Evolutionary conservation across 257 asterid species (phyloP).

Genomic region (Solanum habrochaites): DNA sequence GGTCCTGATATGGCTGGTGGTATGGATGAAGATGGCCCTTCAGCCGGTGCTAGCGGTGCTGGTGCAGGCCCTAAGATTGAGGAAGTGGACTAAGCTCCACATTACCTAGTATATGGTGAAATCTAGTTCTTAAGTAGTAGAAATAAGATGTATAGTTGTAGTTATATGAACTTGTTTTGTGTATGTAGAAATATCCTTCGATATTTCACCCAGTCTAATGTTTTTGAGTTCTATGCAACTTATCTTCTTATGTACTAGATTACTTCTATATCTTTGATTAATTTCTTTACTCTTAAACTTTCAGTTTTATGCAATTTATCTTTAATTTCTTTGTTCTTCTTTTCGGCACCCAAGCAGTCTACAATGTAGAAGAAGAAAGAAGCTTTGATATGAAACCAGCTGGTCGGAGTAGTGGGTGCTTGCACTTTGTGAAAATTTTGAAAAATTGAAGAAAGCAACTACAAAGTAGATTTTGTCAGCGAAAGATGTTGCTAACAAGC

Average conservation of each 20-base stretch:
- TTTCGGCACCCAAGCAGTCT: no score
- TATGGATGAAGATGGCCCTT: constrained; percentile 16
- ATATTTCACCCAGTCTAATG: neutral
- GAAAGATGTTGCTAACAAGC: no score
- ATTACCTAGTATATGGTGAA: neutral
- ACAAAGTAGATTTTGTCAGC: no score
- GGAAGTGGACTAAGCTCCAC: constrained; percentile 14
- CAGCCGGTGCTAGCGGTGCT: constrained; percentile 2
- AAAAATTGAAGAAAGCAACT: no score
- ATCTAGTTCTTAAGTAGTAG: neutral
- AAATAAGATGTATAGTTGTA: neutral
- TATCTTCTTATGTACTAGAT: neutral
- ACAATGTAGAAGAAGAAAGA: no score
- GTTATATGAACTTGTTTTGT: neutral
- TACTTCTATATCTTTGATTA: neutral
- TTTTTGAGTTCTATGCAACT: neutral
- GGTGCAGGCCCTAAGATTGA: constrained; percentile 30
- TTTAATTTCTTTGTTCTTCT: no score
- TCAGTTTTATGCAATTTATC: no score
- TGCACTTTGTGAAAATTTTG: no score
- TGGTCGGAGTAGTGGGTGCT: no score
- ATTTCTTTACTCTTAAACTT: no score
- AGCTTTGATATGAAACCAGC: no score
- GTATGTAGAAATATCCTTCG: neutral
- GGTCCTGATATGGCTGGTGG: constrained; percentile 17